Evolutionary conservation across 1,139 yeast genomes (phyloP), one percentile per base, ranked within the genome.

Genomic region (Saccharomyces hybrid): DNA sequence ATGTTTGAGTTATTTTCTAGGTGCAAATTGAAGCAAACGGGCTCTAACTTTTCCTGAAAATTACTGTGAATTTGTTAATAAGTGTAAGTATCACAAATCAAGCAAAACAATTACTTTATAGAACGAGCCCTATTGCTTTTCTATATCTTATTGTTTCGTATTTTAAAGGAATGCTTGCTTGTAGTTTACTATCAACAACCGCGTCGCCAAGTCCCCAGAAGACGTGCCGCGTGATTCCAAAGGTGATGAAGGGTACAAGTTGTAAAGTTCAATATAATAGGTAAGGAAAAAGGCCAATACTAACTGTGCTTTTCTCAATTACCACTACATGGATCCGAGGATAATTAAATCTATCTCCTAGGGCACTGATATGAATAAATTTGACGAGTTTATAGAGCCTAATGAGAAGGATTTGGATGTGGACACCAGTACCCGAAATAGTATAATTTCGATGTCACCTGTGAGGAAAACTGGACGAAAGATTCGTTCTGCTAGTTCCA

Each of bases 311-410:
- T 9, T 4, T 13, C 7, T 38, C 23, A 38, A 38, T 38, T 38
- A 16, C 13, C 20, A 9, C 44, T 13, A 13, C 26, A 9, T 14
- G 44, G 25, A 38, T 5, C 25, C 11, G 5, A 16, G 23, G 9
- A 20, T 20, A 38, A 16, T 11, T 11, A 9, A 8, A 38, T n/a
- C 11, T 20, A 38, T 38, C 25, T 16, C 7, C 7, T 38, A 5
- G 44, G 44, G 14, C 14, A 41, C 20, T 4, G 9, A 26, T 7
- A 62, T 64, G 65, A 61, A 58, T 54, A 56, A 59, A 48, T 62
- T 65, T 52, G 68, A 66, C 53, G 61, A 54, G 52, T 66, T 66
- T 52, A 62, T 66, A 13, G 63, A 60, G 52, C 58, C 59, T 9
- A 57, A 62, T 6, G 69, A 66, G 42, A 53, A 52, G 42, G 59